Base-by-base conservation (phyloP, 495 filamentous ascomycete species). In the Penicillium macrosclerotiorum region DNA sequence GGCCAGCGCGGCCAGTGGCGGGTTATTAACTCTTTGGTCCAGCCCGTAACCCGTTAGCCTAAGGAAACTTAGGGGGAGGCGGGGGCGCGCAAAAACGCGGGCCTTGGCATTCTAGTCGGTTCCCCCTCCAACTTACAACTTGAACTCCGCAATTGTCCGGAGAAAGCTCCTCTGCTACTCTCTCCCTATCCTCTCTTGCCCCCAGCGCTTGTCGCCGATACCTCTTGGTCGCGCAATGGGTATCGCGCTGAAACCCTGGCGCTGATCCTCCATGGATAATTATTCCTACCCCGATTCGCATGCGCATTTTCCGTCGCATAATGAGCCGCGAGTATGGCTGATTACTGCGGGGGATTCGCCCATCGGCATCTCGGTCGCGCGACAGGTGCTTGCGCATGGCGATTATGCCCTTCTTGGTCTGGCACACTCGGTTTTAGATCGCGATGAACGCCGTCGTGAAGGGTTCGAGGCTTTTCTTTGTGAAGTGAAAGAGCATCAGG, bases 341-440 rank as follows among this genome's bases (percentile, higher is more conserved):
- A 75, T 97, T 45, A 95, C 90, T 19, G 84, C 86, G 35, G 84
- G 86, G 14, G 75, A 88, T 51, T 86, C 87, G 38, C 89, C 91
- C n/a, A 78, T 95, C 55, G 83, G 81, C 35, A 79, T 84, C 36
- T 74, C 77, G 27, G 75, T 92, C 51, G 81, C 86, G 35, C 79
- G 85, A 34, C 81, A 88, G 55, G 72, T 89, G 37, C 83, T 96
- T 31, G 80, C 77, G 16, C 89, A 96, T 68, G 89, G 93, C 32
- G 93, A 96, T 63, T 87, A 79, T 59, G 85, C 90, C 16, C 81
- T 90, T 13, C 83, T 88, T 19, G 90, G 90, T 34, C 71, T 94
- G 17, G 79, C 80, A 17, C 81, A 87, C 13, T 56, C 66, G 16
- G 49, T 74, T 35, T 47, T 68, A n/a, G 62, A 68, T 5, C 62